Evolutionary conservation across 1,139 yeast species (phyloP), one percentile per base, ranked within the genome.

Genomic region (Debaryomyces robertsiae): DNA sequence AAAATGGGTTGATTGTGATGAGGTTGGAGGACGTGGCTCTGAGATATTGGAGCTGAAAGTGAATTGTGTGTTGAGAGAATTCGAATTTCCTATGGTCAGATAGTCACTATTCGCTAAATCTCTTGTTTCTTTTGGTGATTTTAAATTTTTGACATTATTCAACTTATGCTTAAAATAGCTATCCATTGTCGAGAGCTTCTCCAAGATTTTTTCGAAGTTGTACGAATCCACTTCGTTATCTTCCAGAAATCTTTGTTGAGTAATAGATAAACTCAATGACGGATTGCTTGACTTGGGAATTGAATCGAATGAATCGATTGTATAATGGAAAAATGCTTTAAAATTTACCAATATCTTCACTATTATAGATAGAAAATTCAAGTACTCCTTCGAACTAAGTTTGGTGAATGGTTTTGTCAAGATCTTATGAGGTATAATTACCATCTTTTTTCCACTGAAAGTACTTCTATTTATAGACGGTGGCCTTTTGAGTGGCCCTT

Each of bases 381-480:
- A 51, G 42, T 67, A 71, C 43, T 73, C 79, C 37, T 65, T 64
- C 9, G 67, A 58, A 17, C 69, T 55, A 25, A 73, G 55, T 43
- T 67, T 67, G 27, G 65, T 61, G 42, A 73, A 66, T 5, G 77
- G 77, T 41, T 70, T 69, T 42, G 61, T 63, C 23, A 73, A 57
- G 5, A 73, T 68, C 42, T 67, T 65, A 45, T 73, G 77, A 0
- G 79, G 77, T 2, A 73, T 64, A 6, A 73, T 63, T 3, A 71
- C 63, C 38, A 66, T 49, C 42, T 59, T 64, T 42, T 65, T 58
- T 17, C 47, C 46, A 9, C 39, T 39, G 2, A 40, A 25, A 10
- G 38, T 14, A 17, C 32, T 36, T 38, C 41, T 38, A n/a, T 22
- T 6, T 38, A 53, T 31, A 45, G 39, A 32, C 5, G 23, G n/a